phyloP scores from a whole-genome alignment of 192 early-diverging fungal species.

The Endogone sp. region DNA sequence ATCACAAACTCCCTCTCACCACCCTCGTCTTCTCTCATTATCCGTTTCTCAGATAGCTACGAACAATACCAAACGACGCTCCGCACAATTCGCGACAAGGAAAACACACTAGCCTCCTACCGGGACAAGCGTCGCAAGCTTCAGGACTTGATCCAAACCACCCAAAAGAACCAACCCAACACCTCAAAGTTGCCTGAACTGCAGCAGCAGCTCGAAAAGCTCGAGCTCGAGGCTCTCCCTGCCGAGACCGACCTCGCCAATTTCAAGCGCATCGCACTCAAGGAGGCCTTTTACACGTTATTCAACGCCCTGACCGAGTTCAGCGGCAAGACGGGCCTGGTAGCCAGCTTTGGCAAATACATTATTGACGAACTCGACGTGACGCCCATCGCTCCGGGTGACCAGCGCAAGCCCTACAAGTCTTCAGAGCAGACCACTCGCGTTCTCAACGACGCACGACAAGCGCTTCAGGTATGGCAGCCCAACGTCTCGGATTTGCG shows the following conservation, averaged over 20 bases:
- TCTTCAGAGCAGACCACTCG: conserved; percentile 16
- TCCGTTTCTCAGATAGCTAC: conserved; percentile 9
- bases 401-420: conserved; percentile 12
- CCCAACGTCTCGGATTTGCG: conserved; percentile 22
- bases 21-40: neutral
- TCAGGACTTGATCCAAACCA: conserved; percentile 13
- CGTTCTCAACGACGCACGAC: conserved; percentile 16
- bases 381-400: conserved; percentile 9
- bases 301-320: conserved; percentile 31
- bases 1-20: neutral
- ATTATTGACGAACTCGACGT: conserved; percentile 27
- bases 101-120: conserved; percentile 4
- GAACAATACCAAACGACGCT: conserved; percentile 26
- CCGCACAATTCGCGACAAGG: conserved; percentile 21
- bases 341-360: conserved; percentile 31
- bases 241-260: conserved; percentile 28
- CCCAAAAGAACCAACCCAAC: conserved; percentile 15
- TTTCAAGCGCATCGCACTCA: conserved; percentile 21
- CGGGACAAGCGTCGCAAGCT: conserved; percentile 19
- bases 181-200: conserved; percentile 13
- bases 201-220: conserved; percentile 13
- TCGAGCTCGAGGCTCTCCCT: conserved; percentile 8
- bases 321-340: conserved; percentile 27
- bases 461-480: conserved; percentile 20
- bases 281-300: conserved; percentile 26